Evolutionary conservation across 202 grass and related monocot species (phyloP), one percentile per base, ranked within the genome.

Genomic region (Zizania palustris): DNA sequence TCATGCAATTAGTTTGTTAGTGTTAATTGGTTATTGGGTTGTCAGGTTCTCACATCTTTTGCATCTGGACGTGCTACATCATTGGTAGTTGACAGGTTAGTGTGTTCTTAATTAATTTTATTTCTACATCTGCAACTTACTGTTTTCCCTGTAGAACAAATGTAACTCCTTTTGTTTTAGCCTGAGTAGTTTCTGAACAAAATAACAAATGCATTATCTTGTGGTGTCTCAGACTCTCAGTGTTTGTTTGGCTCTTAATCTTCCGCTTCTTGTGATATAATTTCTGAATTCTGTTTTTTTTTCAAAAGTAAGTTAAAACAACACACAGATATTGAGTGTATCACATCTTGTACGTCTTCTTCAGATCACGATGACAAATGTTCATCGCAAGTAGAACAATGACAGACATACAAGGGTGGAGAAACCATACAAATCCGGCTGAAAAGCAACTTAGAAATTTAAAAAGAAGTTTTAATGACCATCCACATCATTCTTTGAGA

Each of bases 21-120:
- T 64, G 73, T 75, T 76, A 21, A 69, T 82, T 84, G 63, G 65
- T 70, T 13, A 70, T 84, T 77, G 40, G 74, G 51, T 64, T 77
- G 45, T 72, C 78, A 99, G 96, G 96, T 99, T 51, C 91, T 99
- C 83, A 99, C 96, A 71, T 99, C 96, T 80, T 99, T 99, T 91
- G 92, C 96, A 9, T 99, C 92, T 89, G 96, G 96, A 44, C 89
- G 96, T 57, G 92, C 96, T 76, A 99, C 91, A 53, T 95, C 96
- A 38, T 83, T 99, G 78, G 96, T 99, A 72, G 91, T 99, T 82
- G 96, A 99, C 89, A 96, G 96, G 96, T 99, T 49, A 80, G 38
- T 38, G 66, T 77, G 81, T 51, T 62, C 18, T 53, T 44, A 18
- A 43, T 37, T 69, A 49, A 20, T 65, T 65, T 58, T 63, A 20